Base-by-base conservation (phyloP, 768 basidiomycete species). In the Leucogyrophana mollusca region DNA sequence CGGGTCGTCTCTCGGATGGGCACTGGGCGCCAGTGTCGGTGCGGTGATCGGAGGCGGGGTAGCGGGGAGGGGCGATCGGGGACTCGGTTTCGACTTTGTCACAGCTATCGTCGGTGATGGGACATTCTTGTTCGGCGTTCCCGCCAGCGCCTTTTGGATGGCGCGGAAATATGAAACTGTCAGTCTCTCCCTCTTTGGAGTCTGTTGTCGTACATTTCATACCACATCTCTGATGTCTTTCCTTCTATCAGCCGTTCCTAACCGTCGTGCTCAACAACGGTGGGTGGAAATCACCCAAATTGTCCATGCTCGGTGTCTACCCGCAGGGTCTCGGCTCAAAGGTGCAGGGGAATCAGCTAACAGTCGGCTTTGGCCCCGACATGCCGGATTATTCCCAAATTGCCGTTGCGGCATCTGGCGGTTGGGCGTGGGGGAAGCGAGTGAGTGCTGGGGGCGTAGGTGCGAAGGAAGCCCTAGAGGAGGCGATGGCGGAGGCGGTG, bases 231-330 rank as follows among this genome's bases (percentile, higher is more conserved):
- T 13, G 18, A 16, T 20, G 8, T 18, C 10, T 35, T 11, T 17
- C 43, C 32, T 23, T n/a, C n/a, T n/a, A n/a, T 8, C 47, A 85
- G 83, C 86, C 85, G 1, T 87, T 85, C 68, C 60, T 87, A 21
- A 87, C 83, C 0, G 68, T 88, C 51, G 69, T 88, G 1, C 62
- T 89, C 11, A 87, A 87, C 58, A 88, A 88, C 46, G 84, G 83
- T 0, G 84, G 83, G 0, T 84, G 82, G 83, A 79, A 71, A 54
- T 79, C 82, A 0, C 85, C 86, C 3, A 79, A 73, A 50, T 54
- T 77, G 11, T 85, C 83, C 0, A 79, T 87, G 80, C 64, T 85
- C 8, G 77, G 77, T 3, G 74, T 87, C 0, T 78, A 88, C 53
- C 86, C 85, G 0, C 51, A 56, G 0, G 85, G 85, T 0, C 60